Evolutionary conservation across 805 yeast species (phyloP), one percentile per base, ranked within the genome.

Genomic region (Metschnikowia rubicola): DNA sequence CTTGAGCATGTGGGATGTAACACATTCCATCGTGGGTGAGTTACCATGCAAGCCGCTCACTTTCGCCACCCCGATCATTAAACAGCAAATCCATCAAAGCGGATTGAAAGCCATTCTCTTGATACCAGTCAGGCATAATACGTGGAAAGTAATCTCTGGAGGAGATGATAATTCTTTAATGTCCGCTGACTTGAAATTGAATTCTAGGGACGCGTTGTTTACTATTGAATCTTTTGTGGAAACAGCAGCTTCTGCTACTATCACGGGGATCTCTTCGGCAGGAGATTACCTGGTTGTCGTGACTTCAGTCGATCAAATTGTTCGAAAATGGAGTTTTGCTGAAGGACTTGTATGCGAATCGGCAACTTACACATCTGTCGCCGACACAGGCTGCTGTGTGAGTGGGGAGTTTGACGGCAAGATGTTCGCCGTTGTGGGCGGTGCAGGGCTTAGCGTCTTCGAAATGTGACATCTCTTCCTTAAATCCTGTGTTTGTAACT

Each of bases 91-190:
- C 10, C 99, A 94, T 59, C 96, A 91, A 63, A 88, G 92, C 34
- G 89, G 97, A 35, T 77, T 92, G 40, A 87, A 89, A 51, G 76
- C 85, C 1, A 59, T 87, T n/a, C 73, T 66, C 11, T 42, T 71
- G 2, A 42, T 64, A 10, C 57, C 50, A 2, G 46, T 36, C 3
- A 37, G 37, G 0, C 38, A 13, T 0, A 46, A 50, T 8, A 47
- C 67, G 2, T 59, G 65, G 19, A 52, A 39, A 5, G 63, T 87
- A 4, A 68, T 81, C 5, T 81, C 96, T 1, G 97, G 97, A 30
- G 98, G 99, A 45, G 99, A 94, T 61, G 99, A 94, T 59, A 91
- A 92, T 65, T 86, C 89, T 0, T 59, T 85, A 30, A 48, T 64
- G 1, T 41, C 68, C 8, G 62, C 66, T 1, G 59, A 55, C 9